Evolutionary conservation across 164 flowering plant species (phyloP), one percentile per base, ranked within the genome.

Genomic region (Berberis thunbergii): DNA sequence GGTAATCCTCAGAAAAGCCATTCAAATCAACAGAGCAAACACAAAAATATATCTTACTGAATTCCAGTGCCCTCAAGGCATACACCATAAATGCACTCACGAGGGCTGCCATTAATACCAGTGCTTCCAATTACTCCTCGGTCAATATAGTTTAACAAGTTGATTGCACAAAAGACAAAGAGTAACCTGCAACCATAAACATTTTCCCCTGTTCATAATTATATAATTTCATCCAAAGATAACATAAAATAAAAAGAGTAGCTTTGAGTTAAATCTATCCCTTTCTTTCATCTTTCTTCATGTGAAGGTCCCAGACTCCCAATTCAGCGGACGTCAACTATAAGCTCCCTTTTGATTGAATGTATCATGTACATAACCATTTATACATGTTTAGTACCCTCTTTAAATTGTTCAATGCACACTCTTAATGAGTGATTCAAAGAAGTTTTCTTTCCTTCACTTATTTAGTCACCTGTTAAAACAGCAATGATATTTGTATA

Each of bases 111-210:
- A 74, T 90, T 90, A 41, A 90, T 92, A 66, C 97, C 97, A 74
- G 86, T 90, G 75, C 95, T 88, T 13, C 95, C 95, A 60, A 90
- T 90, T 4, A 79, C 84, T 69, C 97, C 97, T 54, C 97, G 90
- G 68, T 90, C 97, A 58, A 90, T 62, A 68, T 90, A 90, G 68
- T 84, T 90, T 63, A 90, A 56, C 81, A 90, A 63, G 71, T 86
- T 90, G 49, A 90, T 85, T 49, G 85, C 75, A 43, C 95, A 90
- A 69, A 90, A 90, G 40, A 88, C 72, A n/a, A 70, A 45, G 11
- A 90, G 87, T 57, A 90, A 70, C 85, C 94, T 86, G 83, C 70
- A 74, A 70, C 38, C 45, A 64, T 11, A 26, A 59, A 52, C 45
- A 59, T 13, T 41, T 38, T 42, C 3, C 9, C 11, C 43, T 7